A percentile compares a stretch with the other conserved stretches of the same genome.
phyloP scores from a whole-genome alignment of 108 stramenopile species.

The Discostella pseudostelligera region DNA sequence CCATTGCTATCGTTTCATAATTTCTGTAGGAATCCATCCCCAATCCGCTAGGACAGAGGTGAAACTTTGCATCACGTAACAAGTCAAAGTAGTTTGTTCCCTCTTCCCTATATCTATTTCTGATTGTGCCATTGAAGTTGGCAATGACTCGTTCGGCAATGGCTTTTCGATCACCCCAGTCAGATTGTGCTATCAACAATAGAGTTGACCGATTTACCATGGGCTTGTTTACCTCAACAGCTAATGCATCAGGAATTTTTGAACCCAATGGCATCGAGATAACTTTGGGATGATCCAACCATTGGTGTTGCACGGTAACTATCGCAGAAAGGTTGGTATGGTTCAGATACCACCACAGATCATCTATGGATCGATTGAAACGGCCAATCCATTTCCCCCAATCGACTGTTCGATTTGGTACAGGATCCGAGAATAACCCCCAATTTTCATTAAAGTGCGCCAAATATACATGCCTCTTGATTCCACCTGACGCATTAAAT shows the following conservation, averaged over 20 bases:
- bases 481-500: slow-evolving; percentile 6
- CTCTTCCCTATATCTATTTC: slow-evolving; percentile 16
- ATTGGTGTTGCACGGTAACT: slow-evolving; percentile 51
- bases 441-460: slow-evolving; percentile 49
- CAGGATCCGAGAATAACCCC: slow-evolving; percentile 42
- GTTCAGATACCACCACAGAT: slow-evolving; percentile 37
- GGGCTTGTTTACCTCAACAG: neutral
- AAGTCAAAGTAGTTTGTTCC: slow-evolving; percentile 18
- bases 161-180: slow-evolving; percentile 12
- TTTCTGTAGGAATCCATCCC: slow-evolving; percentile 58
- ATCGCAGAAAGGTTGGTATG: slow-evolving; percentile 45
- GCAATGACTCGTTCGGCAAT: slow-evolving; percentile 39
- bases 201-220: slow-evolving; percentile 29
- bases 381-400: slow-evolving; percentile 20
- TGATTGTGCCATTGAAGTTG: slow-evolving; percentile 43
- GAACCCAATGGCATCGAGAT: slow-evolving; percentile 52
- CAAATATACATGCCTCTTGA: slow-evolving; percentile 47
- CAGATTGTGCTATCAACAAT: slow-evolving; percentile 41
- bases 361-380: slow-evolving; percentile 15
- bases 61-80: slow-evolving; percentile 46
- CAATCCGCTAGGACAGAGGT: slow-evolving; percentile 52
- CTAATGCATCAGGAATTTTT: neutral
- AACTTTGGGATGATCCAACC: slow-evolving; percentile 51
- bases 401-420: slow-evolving; percentile 38
- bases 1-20: slow-evolving; percentile 50